Evolutionary conservation across 1,139 yeast genomes (phyloP).

Genomic region (Debaryomyces coudertii): DNA sequence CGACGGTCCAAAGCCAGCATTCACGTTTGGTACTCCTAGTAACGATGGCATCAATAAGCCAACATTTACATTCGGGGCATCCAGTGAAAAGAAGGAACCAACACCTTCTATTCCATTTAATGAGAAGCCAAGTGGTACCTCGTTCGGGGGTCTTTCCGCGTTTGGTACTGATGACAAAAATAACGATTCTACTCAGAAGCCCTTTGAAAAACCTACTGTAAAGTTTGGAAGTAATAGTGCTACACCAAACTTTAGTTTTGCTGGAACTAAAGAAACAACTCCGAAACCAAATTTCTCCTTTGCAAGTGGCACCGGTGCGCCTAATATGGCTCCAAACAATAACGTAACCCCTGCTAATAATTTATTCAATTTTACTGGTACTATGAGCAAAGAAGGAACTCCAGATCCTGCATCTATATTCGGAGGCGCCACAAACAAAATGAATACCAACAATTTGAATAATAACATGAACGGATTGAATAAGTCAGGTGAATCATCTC

Average conservation of each 20-base stretch:
- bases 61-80: constrained; percentile 14
- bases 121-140: background rate
- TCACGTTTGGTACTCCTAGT: constrained; percentile 16
- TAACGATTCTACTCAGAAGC: constrained; percentile 11
- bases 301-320: background rate
- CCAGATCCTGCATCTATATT: constrained; percentile 35
- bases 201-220: background rate
- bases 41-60: too few relatives aligned
- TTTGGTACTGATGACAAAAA: constrained; percentile 12
- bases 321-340: background rate
- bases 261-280: background rate
- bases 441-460: constrained; percentile 4
- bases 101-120: constrained; percentile 16
- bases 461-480: constrained; percentile 2
- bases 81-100: constrained; percentile 9
- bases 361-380: constrained; percentile 23
- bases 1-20: constrained; percentile 12
- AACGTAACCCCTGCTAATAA: background rate
- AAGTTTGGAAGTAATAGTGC: background rate
- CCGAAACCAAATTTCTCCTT: constrained; percentile 6
- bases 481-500: constrained; percentile 2
- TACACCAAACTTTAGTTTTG: constrained; percentile 8
- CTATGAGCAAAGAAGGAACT: constrained; percentile 22
- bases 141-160: constrained; percentile 2
- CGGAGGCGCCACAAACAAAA: constrained; percentile 13